Base-by-base conservation (phyloP, 805 yeast genomes). In the Candida anglica region DNA sequence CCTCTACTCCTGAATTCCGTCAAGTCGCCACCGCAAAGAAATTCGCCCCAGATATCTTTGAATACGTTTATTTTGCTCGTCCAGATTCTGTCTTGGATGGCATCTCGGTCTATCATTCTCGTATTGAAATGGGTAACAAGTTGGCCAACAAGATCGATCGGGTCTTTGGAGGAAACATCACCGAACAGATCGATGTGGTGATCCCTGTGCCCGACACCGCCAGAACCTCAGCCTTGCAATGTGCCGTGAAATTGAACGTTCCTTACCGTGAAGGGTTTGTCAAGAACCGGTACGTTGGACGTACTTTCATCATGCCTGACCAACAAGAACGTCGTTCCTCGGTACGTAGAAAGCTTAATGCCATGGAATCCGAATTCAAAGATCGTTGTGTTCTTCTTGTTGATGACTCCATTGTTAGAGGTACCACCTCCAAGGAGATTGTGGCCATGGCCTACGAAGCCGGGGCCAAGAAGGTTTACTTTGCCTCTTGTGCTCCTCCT, bases 401-500 rank as follows among this genome's bases (percentile, higher is more conserved):
- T 28, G 98, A 93, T 61, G 98, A 93, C 61, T 87, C 97, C 18
- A 91, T 93, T 44, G 98, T 93, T 7, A 79, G 98, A 58, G 98
- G 98, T 42, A 93, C 98, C 15, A 93, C 98, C 3, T 88, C 97
- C 5, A 84, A 78, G 58, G 98, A 93, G 66, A 93, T 93, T 45
- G 95, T 93, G 21, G 83, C 80, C 46, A 93, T 93, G 98, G 98
- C 98, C n/a, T 76, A 84, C 48, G 98, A 93, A 60, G 96, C 98
- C 4, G 98, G 98, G 38, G 98, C 98, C 28, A 80, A 76, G 41
- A 82, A 79, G 48, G 98, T 93, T n/a, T 91, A 77, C 57, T 83
- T 93, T 59, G 98, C 98, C 0, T 86, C 95, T 17, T 93, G 97
- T 53, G 95, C 98, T 11, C 98, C 98, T 19, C 94, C 97, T n/a